Percentiles rank a stretch among this genome's conserved stretches.
Evolutionary conservation across 2,329 filamentous ascomycete genomes (phyloP).

Genomic region (Didymella pinodella): DNA sequence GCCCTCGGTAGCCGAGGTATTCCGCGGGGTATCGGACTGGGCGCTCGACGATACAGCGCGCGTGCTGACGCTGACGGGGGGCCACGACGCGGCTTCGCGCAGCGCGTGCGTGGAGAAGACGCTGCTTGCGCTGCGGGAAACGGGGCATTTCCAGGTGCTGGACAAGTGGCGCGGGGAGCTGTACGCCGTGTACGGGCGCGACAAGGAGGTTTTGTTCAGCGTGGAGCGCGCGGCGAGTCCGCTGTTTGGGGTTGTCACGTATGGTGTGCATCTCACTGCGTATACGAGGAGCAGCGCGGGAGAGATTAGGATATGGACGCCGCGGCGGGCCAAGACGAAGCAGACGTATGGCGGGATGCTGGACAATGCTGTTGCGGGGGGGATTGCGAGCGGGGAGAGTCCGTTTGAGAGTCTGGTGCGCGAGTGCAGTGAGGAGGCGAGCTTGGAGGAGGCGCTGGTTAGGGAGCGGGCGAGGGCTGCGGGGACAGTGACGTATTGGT

Average conservation of each 20-base stretch:
- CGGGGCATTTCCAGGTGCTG: slow-evolving; percentile 76
- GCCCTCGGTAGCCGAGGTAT: slow-evolving; percentile 66
- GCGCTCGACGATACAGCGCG: slow-evolving; percentile 65
- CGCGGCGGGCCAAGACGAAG: slow-evolving; percentile 77
- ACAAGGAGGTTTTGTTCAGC: slow-evolving; percentile 52
- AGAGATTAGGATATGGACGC: slow-evolving; percentile 83
- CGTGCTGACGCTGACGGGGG: slow-evolving; percentile 70
- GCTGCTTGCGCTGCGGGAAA: slow-evolving; percentile 71
- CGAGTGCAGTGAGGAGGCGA: slow-evolving; percentile 90
- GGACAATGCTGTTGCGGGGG: slow-evolving; percentile 92
- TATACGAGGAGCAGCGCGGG: slow-evolving; percentile 52
- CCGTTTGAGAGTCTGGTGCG: slow-evolving; percentile 84
- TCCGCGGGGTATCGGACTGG: slow-evolving; percentile 67
- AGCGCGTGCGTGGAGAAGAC: slow-evolving; percentile 66
- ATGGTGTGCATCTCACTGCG: slow-evolving; percentile 54
- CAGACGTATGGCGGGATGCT: slow-evolving; percentile 90
- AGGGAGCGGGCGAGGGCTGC: slow-evolving; percentile 64
- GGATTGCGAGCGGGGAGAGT: slow-evolving; percentile 80
- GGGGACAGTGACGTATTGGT: slow-evolving; percentile 84
- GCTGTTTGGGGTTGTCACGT: slow-evolving; percentile 55
- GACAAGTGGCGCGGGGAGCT: slow-evolving; percentile 54
- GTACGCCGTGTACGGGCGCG: slow-evolving; percentile 52
- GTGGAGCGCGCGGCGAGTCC: slow-evolving; percentile 55
- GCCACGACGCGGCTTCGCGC: slow-evolving; percentile 68
- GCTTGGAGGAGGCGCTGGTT: slow-evolving; percentile 74